Base-by-base conservation (phyloP, 2,329 filamentous ascomycete genomes). In the Helotiales sp. region DNA sequence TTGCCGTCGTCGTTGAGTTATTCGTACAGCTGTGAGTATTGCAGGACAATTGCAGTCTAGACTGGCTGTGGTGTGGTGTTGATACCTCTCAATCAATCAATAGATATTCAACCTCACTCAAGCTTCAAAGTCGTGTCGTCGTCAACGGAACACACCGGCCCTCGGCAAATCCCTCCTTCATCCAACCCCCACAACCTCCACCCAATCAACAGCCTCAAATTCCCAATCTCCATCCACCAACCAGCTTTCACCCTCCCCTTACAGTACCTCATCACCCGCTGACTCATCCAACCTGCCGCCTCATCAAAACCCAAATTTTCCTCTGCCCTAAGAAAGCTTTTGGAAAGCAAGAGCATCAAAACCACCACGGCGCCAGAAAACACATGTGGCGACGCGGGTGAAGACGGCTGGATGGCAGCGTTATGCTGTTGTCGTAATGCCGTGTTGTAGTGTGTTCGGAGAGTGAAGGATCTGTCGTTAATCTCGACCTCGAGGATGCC, bases 401-500 rank as follows among this genome's bases (percentile, higher is more conserved):
- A 70, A 65, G 45, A 63, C 71, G 70, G 66, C 67, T 61, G 30
- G 65, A 69, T 60, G 61, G 30, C 72, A 65, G 66, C 75, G 76
- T 78, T 74, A 77, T 78, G 76, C 75, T 66, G 70, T 74, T 67
- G 66, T 62, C 57, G 45, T 1, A 1, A 20, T n/a, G 70, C 61
- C 45, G 66, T 70, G 60, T 71, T 75, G 64, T 20, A 69, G 8
- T 64, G 73, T 77, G 75, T 75, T 78, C 76, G 69, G 69, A 78
- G 76, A 78, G 68, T 63, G 71, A 77, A 75, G 69, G 76, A 77
- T 78, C 77, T 78, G 77, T 78, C 77, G 77, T 78, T 78, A 78
- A 78, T 78, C 77, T 78, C 77, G 77, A 78, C 74, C 74, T 75
- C 74, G 76, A 71, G 72, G 67, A 72, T 67, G 66, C 72, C 70